These are phyloP conservation scores for Eucalyptus marginata DNA, from an alignment of 345 rosid genomes.

Conservation along the genomic window DNA sequence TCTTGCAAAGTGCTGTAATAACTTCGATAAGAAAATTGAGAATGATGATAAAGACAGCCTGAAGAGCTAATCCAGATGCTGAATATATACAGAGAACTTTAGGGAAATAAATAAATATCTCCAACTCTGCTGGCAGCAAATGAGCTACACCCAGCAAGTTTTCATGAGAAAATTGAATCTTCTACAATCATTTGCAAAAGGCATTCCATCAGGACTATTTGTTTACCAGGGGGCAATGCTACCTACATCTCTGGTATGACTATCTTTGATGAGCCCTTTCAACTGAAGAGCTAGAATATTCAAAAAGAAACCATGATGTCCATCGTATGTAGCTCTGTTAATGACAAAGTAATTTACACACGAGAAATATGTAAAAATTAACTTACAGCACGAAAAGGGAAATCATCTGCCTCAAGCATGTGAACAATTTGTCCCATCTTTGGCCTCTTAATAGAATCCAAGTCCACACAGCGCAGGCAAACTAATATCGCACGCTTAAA, in stretches of 20 bases:
- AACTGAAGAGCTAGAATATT: not conserved
- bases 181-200: not conserved
- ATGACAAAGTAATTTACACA: not conserved
- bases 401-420: conserved; percentile 94
- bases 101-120: not conserved
- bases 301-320: not conserved
- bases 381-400: conserved; percentile 83
- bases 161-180: not conserved
- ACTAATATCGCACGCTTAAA: conserved; percentile 69
- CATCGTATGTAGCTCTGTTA: not conserved
- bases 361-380: not conserved
- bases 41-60: not conserved
- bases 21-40: not conserved
- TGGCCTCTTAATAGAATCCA: conserved; percentile 80
- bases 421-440: conserved; percentile 98
- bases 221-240: not conserved
- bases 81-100: not conserved
- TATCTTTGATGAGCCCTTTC: not conserved
- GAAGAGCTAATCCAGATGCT: not conserved
- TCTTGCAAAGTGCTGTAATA: not conserved
- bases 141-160: not conserved
- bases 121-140: not conserved
- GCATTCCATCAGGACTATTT: not conserved
- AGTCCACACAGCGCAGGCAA: conserved; percentile 91
- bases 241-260: not conserved